These are phyloP conservation scores for Nicotiana obtusifolia DNA, from an alignment of 257 asterid genomes.

Conservation along the genomic window DNA sequence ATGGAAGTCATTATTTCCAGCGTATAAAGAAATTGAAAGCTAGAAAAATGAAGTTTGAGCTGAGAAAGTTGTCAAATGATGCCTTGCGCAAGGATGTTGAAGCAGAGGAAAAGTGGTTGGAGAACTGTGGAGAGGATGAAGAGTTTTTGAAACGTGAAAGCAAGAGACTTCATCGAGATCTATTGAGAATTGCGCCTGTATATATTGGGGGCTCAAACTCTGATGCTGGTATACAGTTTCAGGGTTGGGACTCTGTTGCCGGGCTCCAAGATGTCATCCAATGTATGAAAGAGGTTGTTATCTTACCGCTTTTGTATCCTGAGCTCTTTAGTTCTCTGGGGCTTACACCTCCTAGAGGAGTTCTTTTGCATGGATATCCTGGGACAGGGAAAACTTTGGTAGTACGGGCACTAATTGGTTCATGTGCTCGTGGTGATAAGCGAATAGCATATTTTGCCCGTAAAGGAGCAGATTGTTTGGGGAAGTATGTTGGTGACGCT, in stretches of 20 bases:
- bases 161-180: slow-evolving; percentile 97
- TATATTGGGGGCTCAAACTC: slow-evolving; percentile 78
- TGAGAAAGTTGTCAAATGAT: slow-evolving; percentile 69
- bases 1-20: slow-evolving; percentile 54
- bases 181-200: slow-evolving; percentile 82
- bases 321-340: slow-evolving; percentile 81
- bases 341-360: slow-evolving; percentile 95
- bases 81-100: slow-evolving; percentile 83
- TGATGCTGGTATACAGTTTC: slow-evolving; percentile 42
- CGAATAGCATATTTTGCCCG: slow-evolving; percentile 97
- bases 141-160: slow-evolving; percentile 96
- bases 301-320: slow-evolving; percentile 89
- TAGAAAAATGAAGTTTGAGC: slow-evolving; percentile 68
- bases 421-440: slow-evolving; percentile 95
- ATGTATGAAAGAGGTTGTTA: slow-evolving; percentile 99
- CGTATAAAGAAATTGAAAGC: slow-evolving; percentile 66
- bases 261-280: slow-evolving; percentile 91
- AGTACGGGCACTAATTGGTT: slow-evolving; percentile 95
- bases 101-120: slow-evolving; percentile 95
- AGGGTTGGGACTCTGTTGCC: slow-evolving; percentile 99
- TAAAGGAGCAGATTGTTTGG: slow-evolving; percentile 99
- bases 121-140: slow-evolving; percentile 99
- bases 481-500: slow-evolving; percentile 98
- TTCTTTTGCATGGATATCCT: slow-evolving; percentile 95
- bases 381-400: slow-evolving; percentile 99